phyloP scores from a whole-genome alignment of 2,329 filamentous ascomycete genomes.

The Alternaria arbusti region DNA sequence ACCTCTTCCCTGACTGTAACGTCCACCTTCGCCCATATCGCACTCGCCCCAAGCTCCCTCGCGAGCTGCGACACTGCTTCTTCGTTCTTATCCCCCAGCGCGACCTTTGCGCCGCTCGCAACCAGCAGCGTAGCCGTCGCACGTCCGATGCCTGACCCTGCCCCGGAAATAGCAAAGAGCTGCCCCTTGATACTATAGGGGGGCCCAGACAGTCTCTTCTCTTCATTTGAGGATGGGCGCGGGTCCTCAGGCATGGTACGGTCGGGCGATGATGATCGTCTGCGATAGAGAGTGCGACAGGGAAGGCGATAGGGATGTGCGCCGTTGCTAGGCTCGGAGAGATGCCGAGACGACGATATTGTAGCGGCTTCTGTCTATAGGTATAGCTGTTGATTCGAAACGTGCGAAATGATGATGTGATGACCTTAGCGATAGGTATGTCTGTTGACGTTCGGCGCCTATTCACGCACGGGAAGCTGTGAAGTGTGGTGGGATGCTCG shows the following conservation, averaged over 20 bases:
- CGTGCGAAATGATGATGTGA: neutral
- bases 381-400: neutral
- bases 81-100: constrained; percentile 12
- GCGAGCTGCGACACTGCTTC: constrained; percentile 20
- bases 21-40: constrained; percentile 30
- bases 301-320: neutral
- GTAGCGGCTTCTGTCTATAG: neutral
- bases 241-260: neutral
- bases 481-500: neutral
- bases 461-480: neutral
- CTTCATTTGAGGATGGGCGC: neutral
- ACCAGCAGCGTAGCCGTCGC: constrained; percentile 11
- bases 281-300: neutral
- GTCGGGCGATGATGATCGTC: neutral
- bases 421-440: neutral
- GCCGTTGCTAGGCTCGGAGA: neutral
- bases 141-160: constrained; percentile 19
- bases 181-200: neutral
- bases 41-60: constrained; percentile 11
- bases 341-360: neutral
- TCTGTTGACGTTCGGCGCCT: neutral
- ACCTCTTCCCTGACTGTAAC: constrained; percentile 43
- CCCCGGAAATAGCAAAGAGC: constrained; percentile 18
- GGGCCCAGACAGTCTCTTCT: neutral
- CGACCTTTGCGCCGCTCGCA: constrained; percentile 2